These are phyloP conservation scores for Pseudonitzschia multistriata DNA, from an alignment of 108 stramenopile genomes.

Conservation along the genomic window DNA sequence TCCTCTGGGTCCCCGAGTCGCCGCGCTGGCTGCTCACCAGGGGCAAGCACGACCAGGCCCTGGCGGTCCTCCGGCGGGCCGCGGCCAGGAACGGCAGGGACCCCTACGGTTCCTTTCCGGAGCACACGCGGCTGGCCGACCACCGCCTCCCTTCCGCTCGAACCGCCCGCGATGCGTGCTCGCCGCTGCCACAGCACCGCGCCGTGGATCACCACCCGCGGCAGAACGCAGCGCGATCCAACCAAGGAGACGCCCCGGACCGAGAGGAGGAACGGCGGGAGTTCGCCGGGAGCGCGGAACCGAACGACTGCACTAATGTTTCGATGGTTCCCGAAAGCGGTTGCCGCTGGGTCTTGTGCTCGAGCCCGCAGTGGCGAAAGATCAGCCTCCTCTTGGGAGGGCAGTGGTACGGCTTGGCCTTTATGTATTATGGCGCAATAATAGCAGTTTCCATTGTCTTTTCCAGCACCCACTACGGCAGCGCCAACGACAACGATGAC, in stretches of 20 bases:
- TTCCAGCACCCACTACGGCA: constrained; percentile 11
- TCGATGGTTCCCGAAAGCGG: not conserved
- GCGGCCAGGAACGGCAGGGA: constrained; percentile 50
- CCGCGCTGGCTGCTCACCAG: constrained; percentile 61
- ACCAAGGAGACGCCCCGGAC: too few relatives aligned
- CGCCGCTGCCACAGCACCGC: too few relatives aligned
- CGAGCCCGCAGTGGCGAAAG: constrained; percentile 44
- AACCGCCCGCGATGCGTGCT: too few relatives aligned
- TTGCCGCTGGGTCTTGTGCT: constrained; percentile 31
- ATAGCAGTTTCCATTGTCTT: constrained; percentile 51
- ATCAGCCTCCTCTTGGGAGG: constrained; percentile 39
- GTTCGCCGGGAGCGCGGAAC: not conserved
- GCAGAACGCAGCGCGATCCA: too few relatives aligned
- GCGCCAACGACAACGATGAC: constrained; percentile 1
- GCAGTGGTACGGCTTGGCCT: constrained; percentile 35
- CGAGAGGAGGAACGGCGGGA: not conserved
- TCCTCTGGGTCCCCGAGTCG: constrained; percentile 60
- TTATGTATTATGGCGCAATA: constrained; percentile 58
- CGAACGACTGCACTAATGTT: not conserved
- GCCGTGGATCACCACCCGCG: too few relatives aligned
- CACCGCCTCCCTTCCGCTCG: not conserved
- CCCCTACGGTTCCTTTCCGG: constrained; percentile 41
- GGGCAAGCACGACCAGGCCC: constrained; percentile 57
- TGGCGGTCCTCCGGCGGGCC: constrained; percentile 46
- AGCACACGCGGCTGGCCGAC: constrained; percentile 21